Evolutionary conservation across 2,329 filamentous ascomycete species (phyloP).

Genomic region (Pseudopithomyces maydicus): DNA sequence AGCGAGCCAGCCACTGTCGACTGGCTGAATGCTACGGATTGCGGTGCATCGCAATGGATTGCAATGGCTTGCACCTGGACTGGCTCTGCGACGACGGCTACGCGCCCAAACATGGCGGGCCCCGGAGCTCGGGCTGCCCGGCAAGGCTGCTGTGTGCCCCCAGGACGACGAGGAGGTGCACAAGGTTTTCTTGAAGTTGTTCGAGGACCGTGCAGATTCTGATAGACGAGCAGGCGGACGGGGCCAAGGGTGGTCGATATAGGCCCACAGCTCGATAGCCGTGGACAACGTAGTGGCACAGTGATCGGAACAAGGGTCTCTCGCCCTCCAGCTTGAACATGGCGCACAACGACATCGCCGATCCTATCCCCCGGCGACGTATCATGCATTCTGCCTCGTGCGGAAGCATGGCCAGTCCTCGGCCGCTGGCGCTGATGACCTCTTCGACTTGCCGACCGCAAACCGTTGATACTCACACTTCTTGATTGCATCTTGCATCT

Average conservation of each 20-base stretch:
- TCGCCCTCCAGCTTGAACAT: conserved; percentile 5
- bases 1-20: too few species aligned
- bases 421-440: conserved; percentile 12
- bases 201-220: conserved; percentile 9
- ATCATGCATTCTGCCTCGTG: conserved; percentile 21
- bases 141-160: not conserved
- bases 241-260: conserved; percentile 11
- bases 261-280: conserved; percentile 11
- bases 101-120: not conserved
- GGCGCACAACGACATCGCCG: conserved; percentile 19
- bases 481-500: not conserved
- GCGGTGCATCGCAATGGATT: too few species aligned
- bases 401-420: conserved; percentile 13
- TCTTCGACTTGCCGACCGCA: conserved; percentile 12
- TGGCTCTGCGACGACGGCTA: not conserved
- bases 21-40: not conserved
- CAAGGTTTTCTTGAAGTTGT: not conserved
- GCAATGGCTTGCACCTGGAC: not conserved
- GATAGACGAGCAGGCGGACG: conserved; percentile 5
- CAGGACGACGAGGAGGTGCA: not conserved
- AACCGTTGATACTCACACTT: not conserved
- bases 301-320: conserved; percentile 10
- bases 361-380: conserved; percentile 14
- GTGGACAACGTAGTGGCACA: conserved; percentile 5
- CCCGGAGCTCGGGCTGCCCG: not conserved